A percentile compares a stretch with the other conserved stretches of the same genome.
Evolutionary conservation across 129 eudicot genomes (phyloP).

Genomic region (Smallanthus sonchifolius): DNA sequence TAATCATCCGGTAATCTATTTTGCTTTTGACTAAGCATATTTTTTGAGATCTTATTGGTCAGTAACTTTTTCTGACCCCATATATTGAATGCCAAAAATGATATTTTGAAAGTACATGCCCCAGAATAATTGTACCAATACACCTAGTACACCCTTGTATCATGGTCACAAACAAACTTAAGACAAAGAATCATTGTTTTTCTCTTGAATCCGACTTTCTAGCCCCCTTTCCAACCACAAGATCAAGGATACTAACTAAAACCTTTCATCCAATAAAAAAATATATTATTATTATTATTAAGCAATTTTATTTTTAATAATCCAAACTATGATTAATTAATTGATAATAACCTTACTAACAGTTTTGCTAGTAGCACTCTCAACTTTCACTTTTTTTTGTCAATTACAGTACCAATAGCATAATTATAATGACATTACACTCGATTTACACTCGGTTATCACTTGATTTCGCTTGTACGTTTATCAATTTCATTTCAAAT

Average conservation of each 20-base stretch:
- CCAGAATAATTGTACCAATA: slow-evolving; percentile 1
- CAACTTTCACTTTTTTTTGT: too few relatives aligned
- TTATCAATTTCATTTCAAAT: too few relatives aligned
- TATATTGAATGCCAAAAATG: background rate
- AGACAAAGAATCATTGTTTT: background rate
- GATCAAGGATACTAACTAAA: background rate
- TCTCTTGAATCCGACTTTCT: background rate
- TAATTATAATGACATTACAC: too few relatives aligned
- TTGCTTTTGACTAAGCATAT: background rate
- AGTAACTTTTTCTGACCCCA: background rate
- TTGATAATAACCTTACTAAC: too few relatives aligned
- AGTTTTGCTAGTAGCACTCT: too few relatives aligned
- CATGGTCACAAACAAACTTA: slow-evolving; percentile 13
- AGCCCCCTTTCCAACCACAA: background rate
- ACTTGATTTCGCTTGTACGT: too few relatives aligned
- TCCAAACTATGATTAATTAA: too few relatives aligned
- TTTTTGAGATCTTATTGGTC: background rate
- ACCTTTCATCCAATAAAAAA: background rate
- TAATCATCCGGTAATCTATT: background rate
- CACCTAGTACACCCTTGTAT: background rate
- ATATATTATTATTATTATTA: background rate
- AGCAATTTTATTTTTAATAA: too few relatives aligned
- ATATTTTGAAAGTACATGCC: slow-evolving; percentile 15
- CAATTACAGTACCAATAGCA: too few relatives aligned
- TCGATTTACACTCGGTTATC: too few relatives aligned